Conservation (phyloP, 176 grass and related monocot genomes). For the Bonia amplexicaulis region DNA sequence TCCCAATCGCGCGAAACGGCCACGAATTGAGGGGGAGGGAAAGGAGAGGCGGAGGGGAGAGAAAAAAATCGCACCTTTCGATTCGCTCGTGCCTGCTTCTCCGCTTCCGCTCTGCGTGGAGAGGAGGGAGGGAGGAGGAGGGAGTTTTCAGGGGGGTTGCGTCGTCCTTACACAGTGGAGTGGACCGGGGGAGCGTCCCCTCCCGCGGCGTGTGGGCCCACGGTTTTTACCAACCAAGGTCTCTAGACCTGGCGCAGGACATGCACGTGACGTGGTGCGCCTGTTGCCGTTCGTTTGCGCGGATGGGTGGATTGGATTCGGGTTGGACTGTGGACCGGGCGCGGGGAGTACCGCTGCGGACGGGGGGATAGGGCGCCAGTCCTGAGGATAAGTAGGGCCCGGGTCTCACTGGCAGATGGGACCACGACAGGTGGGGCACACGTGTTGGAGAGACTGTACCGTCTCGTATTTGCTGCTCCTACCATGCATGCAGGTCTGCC, state of each 20-base stretch:
- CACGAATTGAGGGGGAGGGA: neutral
- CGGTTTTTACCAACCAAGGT: neutral
- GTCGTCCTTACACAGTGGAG: neutral
- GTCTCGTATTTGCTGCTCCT: no score
- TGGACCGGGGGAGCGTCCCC: neutral
- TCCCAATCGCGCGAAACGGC: neutral
- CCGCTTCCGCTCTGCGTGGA: neutral
- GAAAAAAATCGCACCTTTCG: neutral
- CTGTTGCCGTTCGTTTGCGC: neutral
- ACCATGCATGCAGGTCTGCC: no score
- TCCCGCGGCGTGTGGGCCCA: neutral
- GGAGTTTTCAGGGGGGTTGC: neutral
- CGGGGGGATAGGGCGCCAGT: no score
- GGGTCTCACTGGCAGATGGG: neutral
- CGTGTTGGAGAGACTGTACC: neutral
- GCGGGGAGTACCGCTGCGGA: no score
- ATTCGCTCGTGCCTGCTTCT: neutral
- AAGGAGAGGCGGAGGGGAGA: accelerated
- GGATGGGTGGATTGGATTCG: neutral
- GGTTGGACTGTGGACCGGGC: neutral
- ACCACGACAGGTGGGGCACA: neutral
- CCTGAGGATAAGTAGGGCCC: neutral
- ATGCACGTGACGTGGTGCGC: neutral
- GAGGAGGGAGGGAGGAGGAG: neutral
- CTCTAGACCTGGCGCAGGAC: neutral